Conservation (phyloP, 768 basidiomycete genomes). For the Chalciporus piperatus region DNA sequence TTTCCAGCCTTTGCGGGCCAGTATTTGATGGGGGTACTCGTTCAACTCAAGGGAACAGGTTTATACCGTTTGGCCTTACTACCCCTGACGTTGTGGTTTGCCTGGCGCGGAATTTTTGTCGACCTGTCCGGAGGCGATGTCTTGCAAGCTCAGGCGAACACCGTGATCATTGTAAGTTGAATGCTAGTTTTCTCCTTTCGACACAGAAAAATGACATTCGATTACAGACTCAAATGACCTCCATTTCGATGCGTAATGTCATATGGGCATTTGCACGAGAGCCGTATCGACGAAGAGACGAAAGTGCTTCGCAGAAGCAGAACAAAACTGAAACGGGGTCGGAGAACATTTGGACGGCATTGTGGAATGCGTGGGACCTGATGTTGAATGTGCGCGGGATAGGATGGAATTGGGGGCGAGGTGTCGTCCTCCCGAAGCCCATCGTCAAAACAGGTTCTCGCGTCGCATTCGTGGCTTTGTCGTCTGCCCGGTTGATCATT, state of each 20-base stretch:
- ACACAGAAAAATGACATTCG: background rate
- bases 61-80: slow-evolving; percentile 47
- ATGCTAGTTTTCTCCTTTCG: background rate
- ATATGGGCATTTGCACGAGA: slow-evolving; percentile 21
- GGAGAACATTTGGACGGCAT: slow-evolving; percentile 6
- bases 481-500: slow-evolving; percentile 4
- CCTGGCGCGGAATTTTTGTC: slow-evolving; percentile 38
- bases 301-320: background rate
- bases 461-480: slow-evolving; percentile 10
- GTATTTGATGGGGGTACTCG: slow-evolving; percentile 53
- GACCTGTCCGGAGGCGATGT: slow-evolving; percentile 23
- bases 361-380: slow-evolving; percentile 28
- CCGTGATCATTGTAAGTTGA: slow-evolving; percentile 18
- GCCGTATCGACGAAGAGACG: slow-evolving; percentile 14
- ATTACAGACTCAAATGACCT: slow-evolving; percentile 16
- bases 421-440: slow-evolving; percentile 14
- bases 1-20: slow-evolving; percentile 45
- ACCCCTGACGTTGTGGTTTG: slow-evolving; percentile 42
- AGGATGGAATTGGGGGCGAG: slow-evolving; percentile 26
- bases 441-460: slow-evolving; percentile 16
- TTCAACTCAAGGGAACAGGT: slow-evolving; percentile 42
- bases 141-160: slow-evolving; percentile 12
- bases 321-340: background rate
- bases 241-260: slow-evolving; percentile 13
- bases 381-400: slow-evolving; percentile 20